phyloP scores from a whole-genome alignment of 441 rosid genomes.

The Flueggea neowawraea region DNA sequence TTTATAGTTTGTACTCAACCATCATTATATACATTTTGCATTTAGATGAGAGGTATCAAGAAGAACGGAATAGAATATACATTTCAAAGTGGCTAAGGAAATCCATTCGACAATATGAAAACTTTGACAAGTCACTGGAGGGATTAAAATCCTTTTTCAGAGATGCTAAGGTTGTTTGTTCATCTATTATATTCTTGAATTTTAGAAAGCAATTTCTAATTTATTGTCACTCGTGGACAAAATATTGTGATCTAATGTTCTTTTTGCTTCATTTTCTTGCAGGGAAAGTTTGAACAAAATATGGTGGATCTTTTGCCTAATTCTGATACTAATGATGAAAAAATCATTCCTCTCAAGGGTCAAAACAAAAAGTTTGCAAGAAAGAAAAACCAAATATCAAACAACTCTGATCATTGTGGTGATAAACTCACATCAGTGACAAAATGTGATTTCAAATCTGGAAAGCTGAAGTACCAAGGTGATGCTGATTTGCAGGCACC shows the following conservation, averaged over 20 bases:
- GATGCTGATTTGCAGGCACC: slow-evolving; percentile 30
- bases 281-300: slow-evolving; percentile 48
- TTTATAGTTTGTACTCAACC: background rate
- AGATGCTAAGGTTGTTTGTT: slow-evolving; percentile 53
- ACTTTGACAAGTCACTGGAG: slow-evolving; percentile 56
- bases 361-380: slow-evolving; percentile 23
- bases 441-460: slow-evolving; percentile 26
- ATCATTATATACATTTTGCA: slow-evolving; percentile 4
- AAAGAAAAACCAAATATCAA: slow-evolving; percentile 34
- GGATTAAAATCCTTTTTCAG: slow-evolving; percentile 69
- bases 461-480: slow-evolving; percentile 25
- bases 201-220: background rate
- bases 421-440: slow-evolving; percentile 17
- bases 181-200: slow-evolving; percentile 16
- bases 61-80: slow-evolving; percentile 62
- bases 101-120: slow-evolving; percentile 58
- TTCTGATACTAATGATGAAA: slow-evolving; percentile 23
- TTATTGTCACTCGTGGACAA: background rate
- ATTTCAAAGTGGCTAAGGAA: slow-evolving; percentile 97
- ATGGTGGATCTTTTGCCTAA: slow-evolving; percentile 24
- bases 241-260: slow-evolving; percentile 1
- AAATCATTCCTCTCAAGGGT: slow-evolving; percentile 18
- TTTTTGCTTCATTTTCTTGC: slow-evolving; percentile 34
- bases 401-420: slow-evolving; percentile 27
- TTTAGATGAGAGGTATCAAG: slow-evolving; percentile 82